Evolutionary conservation across 805 yeast species (phyloP).

Genomic region (Pichia membranifaciens): DNA sequence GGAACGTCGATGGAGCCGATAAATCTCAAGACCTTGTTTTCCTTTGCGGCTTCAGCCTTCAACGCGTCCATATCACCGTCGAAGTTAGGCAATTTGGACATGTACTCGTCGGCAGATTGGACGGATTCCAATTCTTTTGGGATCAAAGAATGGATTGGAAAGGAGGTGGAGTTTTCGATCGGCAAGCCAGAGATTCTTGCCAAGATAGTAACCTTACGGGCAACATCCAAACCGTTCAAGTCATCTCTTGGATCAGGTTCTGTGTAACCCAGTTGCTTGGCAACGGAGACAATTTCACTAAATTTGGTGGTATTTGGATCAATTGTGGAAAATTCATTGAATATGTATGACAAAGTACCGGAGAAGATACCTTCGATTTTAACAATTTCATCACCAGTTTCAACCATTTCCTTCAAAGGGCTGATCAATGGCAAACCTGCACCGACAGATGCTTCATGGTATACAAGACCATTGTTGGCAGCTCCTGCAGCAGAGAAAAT

Average conservation of each 20-base stretch:
- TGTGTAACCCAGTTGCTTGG: constrained; percentile 89
- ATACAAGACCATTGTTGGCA: constrained; percentile 67
- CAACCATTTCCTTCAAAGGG: constrained; percentile 79
- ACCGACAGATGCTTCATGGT: constrained; percentile 98
- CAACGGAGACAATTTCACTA: constrained; percentile 83
- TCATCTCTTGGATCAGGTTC: constrained; percentile 99
- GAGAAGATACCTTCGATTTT: constrained; percentile 95
- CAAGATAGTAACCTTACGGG: constrained; percentile 94
- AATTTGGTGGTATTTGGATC: constrained; percentile 60
- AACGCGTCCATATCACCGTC: constrained; percentile 74
- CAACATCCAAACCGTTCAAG: constrained; percentile 95
- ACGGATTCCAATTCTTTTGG: constrained; percentile 79
- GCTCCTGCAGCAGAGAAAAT: constrained; percentile 53
- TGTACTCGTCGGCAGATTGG: constrained; percentile 67
- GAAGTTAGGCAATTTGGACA: constrained; percentile 73
- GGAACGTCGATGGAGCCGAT: constrained; percentile 86
- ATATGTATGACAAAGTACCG: constrained; percentile 91
- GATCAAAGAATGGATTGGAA: constrained; percentile 90
- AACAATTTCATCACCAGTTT: constrained; percentile 89
- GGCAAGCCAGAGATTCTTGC: constrained; percentile 87
- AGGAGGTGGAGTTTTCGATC: constrained; percentile 82
- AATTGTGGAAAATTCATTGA: constrained; percentile 83
- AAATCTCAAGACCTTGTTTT: constrained; percentile 84
- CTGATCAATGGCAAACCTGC: constrained; percentile 95
- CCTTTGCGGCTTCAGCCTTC: constrained; percentile 74